Evolutionary conservation across 371 early-diverging fungal genomes (phyloP).

Genomic region (Lichtheimia ornata): DNA sequence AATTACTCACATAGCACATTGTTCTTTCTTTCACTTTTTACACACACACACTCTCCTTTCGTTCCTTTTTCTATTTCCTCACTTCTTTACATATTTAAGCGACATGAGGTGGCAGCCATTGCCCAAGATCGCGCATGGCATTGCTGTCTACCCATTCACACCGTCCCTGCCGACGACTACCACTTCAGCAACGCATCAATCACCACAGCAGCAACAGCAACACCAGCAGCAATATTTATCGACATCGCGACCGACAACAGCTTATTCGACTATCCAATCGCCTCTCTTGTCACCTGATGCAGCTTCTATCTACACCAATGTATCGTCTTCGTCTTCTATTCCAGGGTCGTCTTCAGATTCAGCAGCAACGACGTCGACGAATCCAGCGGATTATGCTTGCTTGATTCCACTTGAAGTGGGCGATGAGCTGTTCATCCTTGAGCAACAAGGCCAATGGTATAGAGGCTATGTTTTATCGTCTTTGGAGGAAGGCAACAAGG

Average conservation of each 20-base stretch:
- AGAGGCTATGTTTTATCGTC: conserved; percentile 66
- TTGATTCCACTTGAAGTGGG: conserved; percentile 55
- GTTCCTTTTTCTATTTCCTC: background rate
- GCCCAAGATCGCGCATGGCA: conserved; percentile 54
- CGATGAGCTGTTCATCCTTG: conserved; percentile 57
- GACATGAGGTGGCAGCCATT: conserved; percentile 56
- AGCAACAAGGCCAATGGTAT: conserved; percentile 62
- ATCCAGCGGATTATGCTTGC: conserved; percentile 36
- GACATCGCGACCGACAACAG: conserved; percentile 29
- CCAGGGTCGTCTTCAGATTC: conserved; percentile 22
- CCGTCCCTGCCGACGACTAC: conserved; percentile 22
- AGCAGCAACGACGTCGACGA: conserved; percentile 21
- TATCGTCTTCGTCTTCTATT: conserved; percentile 25
- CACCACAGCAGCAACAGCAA: background rate
- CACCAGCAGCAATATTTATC: conserved; percentile 7
- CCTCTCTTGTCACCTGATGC: conserved; percentile 32
- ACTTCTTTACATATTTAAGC: background rate
- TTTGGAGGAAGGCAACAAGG: conserved; percentile 40
- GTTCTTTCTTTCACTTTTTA: too few relatives aligned
- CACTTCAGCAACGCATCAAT: conserved; percentile 3
- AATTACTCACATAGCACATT: too few relatives aligned
- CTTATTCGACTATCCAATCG: conserved; percentile 31
- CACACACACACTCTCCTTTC: background rate
- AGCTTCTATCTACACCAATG: conserved; percentile 30
- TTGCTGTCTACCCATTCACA: conserved; percentile 53